Conservation (phyloP, 371 early-diverging fungal species). For the Mortierella polycephala region DNA sequence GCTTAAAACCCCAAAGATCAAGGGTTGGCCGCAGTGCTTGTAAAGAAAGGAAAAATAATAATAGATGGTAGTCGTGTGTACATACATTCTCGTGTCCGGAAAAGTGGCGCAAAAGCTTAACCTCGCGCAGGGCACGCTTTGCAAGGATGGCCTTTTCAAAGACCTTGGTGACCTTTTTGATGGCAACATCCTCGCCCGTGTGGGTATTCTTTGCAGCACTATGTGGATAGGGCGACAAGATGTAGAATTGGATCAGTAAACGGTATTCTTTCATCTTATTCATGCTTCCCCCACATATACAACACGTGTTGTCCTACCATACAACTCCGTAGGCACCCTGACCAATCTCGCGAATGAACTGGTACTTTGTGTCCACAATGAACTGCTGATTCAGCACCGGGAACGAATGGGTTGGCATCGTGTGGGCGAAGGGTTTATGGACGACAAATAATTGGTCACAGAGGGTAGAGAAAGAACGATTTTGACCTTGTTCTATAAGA, state of each 20-base stretch:
- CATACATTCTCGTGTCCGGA: slow-evolving; percentile 91
- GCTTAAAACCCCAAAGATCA: no score
- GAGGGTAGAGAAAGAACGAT: no score
- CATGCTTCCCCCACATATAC: no score
- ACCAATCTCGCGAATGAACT: slow-evolving; percentile 88
- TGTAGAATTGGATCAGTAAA: background rate
- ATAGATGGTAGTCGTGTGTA: background rate
- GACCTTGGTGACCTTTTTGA: slow-evolving; percentile 87
- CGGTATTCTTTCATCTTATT: background rate
- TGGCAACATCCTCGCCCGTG: slow-evolving; percentile 89
- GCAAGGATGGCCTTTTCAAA: slow-evolving; percentile 87
- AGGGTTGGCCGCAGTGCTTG: no score
- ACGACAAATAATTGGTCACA: no score
- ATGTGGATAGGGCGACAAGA: background rate
- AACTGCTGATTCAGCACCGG: slow-evolving; percentile 77
- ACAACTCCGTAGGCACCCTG: slow-evolving; percentile 95
- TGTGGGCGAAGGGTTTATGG: no score
- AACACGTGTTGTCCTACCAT: no score
- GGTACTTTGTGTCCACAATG: slow-evolving; percentile 79
- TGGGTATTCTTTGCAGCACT: slow-evolving; percentile 84
- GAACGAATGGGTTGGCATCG: slow-evolving; percentile 64
- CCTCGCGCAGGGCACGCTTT: slow-evolving; percentile 88
- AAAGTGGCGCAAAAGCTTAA: slow-evolving; percentile 89
- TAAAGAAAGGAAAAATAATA: no score
- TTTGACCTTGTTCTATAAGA: no score